A percentile compares a stretch with the other conserved stretches of the same genome.
Conservation (phyloP, 192 early-diverging fungal species). For the Dispira parvispora region DNA sequence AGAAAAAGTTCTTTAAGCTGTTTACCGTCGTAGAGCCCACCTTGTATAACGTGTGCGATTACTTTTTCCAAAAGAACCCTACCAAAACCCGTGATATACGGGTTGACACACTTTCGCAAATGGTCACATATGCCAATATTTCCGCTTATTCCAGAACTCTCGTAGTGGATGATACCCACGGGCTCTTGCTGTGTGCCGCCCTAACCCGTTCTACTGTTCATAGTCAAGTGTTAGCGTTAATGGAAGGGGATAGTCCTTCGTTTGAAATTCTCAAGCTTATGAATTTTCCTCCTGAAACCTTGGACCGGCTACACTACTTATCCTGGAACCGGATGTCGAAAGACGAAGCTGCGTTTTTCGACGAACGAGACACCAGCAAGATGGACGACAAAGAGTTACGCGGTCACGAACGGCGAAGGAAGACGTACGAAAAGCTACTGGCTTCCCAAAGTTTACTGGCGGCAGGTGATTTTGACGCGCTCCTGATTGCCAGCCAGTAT, state of each 20-base stretch:
- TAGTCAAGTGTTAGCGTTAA: constrained; percentile 50
- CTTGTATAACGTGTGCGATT: constrained; percentile 55
- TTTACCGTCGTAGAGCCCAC: constrained; percentile 67
- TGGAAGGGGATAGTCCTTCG: constrained; percentile 55
- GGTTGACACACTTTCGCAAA: constrained; percentile 80
- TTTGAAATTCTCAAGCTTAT: constrained; percentile 59
- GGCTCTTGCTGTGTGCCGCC: constrained; percentile 63
- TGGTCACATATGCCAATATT: constrained; percentile 71
- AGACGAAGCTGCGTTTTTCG: constrained; percentile 34
- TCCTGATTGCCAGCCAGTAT: constrained; percentile 70
- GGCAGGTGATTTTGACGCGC: constrained; percentile 47
- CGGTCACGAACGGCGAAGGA: constrained; percentile 33
- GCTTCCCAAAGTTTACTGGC: constrained; percentile 31
- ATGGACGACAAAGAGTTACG: constrained; percentile 30
- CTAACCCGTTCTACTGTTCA: constrained; percentile 56
- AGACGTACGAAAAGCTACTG: constrained; percentile 29
- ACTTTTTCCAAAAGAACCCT: constrained; percentile 62
- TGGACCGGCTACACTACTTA: constrained; percentile 38
- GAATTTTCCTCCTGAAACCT: constrained; percentile 42
- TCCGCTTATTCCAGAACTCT: constrained; percentile 48
- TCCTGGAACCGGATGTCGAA: constrained; percentile 54
- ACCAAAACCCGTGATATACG: constrained; percentile 58
- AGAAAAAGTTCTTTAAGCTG: constrained; percentile 69
- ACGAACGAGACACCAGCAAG: constrained; percentile 31
- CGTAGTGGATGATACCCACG: constrained; percentile 83